Evolutionary conservation across 2,329 filamentous ascomycete genomes (phyloP).

Genomic region (Thielaviopsis ethacetica): DNA sequence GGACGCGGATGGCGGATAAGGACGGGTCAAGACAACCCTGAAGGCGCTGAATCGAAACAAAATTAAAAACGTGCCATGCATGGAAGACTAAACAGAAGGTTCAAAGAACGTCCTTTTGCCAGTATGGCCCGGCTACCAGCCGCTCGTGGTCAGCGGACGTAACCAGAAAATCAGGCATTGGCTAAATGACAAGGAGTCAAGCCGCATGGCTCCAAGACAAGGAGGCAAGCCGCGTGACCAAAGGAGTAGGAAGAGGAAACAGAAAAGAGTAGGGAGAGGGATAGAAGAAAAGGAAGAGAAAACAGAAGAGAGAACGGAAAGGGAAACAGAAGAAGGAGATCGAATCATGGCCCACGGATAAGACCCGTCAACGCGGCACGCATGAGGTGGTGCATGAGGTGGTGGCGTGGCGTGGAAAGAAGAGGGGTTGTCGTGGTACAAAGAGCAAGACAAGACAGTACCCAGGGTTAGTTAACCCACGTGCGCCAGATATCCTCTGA

Average conservation of each 20-base stretch:
- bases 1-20: not conserved
- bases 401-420: not conserved
- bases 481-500: not conserved
- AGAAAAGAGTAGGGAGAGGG: not conserved
- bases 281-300: not conserved
- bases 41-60: not conserved
- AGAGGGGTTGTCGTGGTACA: not conserved
- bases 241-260: not conserved
- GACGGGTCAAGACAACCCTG: not conserved
- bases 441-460: not conserved
- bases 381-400: not conserved
- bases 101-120: not conserved
- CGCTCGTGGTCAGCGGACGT: not conserved
- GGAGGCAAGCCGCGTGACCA: not conserved
- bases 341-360: not conserved
- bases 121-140: not conserved
- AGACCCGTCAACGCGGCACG: not conserved
- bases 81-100: conserved; percentile 9
- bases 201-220: not conserved
- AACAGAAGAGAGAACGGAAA: not conserved
- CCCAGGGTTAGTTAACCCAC: not conserved
- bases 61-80: conserved; percentile 4
- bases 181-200: not conserved
- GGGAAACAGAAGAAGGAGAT: not conserved
- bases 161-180: not conserved